Evolutionary conservation across 2,329 filamentous ascomycete species (phyloP), one percentile per base, ranked within the genome.

Genomic region (Cordyceps fumosorosea): DNA sequence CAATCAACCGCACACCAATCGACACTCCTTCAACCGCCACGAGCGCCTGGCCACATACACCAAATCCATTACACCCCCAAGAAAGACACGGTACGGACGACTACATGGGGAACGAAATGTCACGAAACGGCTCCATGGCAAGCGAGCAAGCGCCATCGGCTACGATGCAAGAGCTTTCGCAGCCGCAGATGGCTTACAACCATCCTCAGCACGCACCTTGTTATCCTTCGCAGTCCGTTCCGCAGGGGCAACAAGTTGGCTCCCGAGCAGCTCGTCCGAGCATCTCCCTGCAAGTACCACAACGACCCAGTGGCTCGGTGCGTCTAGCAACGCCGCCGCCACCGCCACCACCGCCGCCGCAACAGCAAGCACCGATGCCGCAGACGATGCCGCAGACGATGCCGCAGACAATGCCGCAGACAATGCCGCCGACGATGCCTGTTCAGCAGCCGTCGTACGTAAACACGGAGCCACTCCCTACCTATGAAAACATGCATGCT

Each of bases 11-110:
- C 63, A 72, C 68, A 64, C 80, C 81, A 0, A 80, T 84, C 16
- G 86, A 90, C 65, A 85, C 85, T 0, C 85, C 88, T 0, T 90
- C 87, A 66, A 86, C 86, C 5, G 88, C 89, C 0, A 89, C 89
- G 66, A 86, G 88, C 12, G 68, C 74, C 10, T 72, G 69, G 69
- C 56, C 3, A 84, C 83, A 16, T 62, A 66, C 22, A 57, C 63
- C 59, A 18, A 55, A 50, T 22, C 10, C 18, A 22, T 10, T 61
- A 37, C 59, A 61, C 3, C 16, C 40, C 3, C 59, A 20, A 11
- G 59, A 40, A 20, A 55, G 37, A 11, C 18, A 10, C 16, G 59
- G 48, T n/a, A 18, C 26, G 29, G 45, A 54, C 18, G 32, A 16
- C 42, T 54, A 54, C 57, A 34, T 47, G 34, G 40, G 24, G n/a